Evolutionary conservation across 345 rosid species (phyloP).

Genomic region (Combretum micranthum): DNA sequence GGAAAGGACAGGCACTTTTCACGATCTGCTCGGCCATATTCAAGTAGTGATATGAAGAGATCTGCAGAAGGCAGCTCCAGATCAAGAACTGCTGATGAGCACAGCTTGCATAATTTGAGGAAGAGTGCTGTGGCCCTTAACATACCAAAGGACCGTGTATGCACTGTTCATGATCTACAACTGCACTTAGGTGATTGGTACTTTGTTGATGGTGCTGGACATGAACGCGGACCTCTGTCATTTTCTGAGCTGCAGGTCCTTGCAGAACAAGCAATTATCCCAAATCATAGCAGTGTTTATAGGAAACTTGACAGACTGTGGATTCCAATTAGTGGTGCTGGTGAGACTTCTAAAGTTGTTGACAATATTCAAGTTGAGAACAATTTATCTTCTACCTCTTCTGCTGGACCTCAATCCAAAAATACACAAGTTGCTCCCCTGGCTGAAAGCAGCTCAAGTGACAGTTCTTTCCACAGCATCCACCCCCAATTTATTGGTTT

Average conservation of each 20-base stretch:
- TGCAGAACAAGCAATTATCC: conserved; percentile 64
- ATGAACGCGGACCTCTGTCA: conserved; percentile 77
- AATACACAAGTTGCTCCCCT: conserved; percentile 19
- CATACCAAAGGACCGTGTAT: conserved; percentile 61
- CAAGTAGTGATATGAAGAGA: conserved; percentile 56
- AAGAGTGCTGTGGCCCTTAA: conserved; percentile 35
- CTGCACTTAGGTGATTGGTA: conserved; percentile 97
- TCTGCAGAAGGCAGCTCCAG: conserved; percentile 51
- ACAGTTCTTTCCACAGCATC: conserved; percentile 45
- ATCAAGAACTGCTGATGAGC: conserved; percentile 37
- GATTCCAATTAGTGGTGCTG: conserved; percentile 61
- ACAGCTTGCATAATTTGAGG: conserved; percentile 36
- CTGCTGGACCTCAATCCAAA: conserved; percentile 26
- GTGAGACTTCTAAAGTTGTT: conserved; percentile 33
- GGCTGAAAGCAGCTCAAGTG: conserved; percentile 20
- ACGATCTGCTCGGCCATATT: conserved; percentile 56
- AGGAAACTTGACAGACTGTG: conserved; percentile 85
- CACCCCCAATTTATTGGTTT: conserved; percentile 96
- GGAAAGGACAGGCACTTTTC: conserved; percentile 64
- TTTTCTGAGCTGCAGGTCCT: conserved; percentile 67
- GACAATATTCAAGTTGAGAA: conserved; percentile 25
- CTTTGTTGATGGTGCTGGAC: conserved; percentile 89
- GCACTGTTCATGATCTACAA: conserved; percentile 60
- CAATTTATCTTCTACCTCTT: conserved; percentile 28
- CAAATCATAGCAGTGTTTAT: conserved; percentile 69